Base-by-base conservation (phyloP, 805 yeast species). In the Torulaspora gathmanii region DNA sequence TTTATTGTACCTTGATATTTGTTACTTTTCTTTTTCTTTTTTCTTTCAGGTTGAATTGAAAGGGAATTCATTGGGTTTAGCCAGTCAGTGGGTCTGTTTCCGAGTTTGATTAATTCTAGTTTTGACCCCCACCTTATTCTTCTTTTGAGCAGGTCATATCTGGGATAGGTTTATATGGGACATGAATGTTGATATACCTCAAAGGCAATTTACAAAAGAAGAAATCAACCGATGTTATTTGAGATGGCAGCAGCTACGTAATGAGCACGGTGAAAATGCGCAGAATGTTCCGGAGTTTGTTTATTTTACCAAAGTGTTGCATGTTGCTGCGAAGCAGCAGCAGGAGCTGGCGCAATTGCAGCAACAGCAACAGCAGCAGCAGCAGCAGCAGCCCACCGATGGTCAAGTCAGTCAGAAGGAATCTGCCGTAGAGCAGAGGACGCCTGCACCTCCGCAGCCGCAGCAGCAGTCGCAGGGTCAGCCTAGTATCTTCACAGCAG, bases 171-270 rank as follows among this genome's bases (percentile, higher is more conserved):
- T 20, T 25, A 16, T 11, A n/a, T 26, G 28, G 39, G 40, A 34
- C 26, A 55, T 58, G 61, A 51, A 56, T 42, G 45, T 60, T 34
- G 63, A 58, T 33, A 56, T 61, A 19, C 65, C 66, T 33, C 58
- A 62, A 40, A 54, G 65, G 33, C 61, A 57, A 37, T 55, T 62
- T 16, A 57, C 67, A 10, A 63, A 58, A 33, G 70, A 65, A 33
- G 70, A 65, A 34, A 58, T 65, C n/a, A 64, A 64, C 38, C 58
- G 70, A 33, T 64, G 68, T 42, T 63, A 63, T 45, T 44, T 62
- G 50, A 59, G 68, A 46, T 65, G 70, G 70, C 70, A 65, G 42
- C 68, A 64, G 36, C 42, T 65, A 35, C 58, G 67, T 9, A 63
- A 60, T 28, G 65, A 64, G 33, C 68, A 64, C 29, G 65, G 68